Base-by-base conservation (phyloP, 1,284 basidiomycete species). In the Amylostereum areolatum region DNA sequence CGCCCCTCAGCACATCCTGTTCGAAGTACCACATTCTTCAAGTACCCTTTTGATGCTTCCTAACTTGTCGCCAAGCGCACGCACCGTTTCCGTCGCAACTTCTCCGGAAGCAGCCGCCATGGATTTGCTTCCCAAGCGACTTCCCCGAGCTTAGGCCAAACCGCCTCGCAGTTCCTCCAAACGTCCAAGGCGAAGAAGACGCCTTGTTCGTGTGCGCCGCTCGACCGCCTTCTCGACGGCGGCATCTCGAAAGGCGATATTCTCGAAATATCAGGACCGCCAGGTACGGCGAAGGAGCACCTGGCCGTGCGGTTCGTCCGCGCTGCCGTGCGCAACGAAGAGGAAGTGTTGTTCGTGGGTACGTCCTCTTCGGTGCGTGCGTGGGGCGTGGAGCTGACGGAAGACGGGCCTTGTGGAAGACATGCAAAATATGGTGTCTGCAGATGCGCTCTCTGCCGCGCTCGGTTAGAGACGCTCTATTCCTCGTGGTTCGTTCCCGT, bases 191-290 rank as follows among this genome's bases (percentile, higher is more conserved):
- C 56, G 3, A 59, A 59, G 31, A 63, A 60, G 51, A 64, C 74
- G 49, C 61, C 67, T 1, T 56, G 80, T 0, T 65, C 63, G n/a
- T 79, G 73, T 57, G 51, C 60, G 2, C 70, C 77, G 25, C 63
- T 85, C 24, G 82, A 89, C 55, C 63, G 63, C 28, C 60, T 87
- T 3, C 69, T 89, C 6, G 72, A 66, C 34, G 83, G 83, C 36
- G 85, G 85, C 10, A 62, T 89, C 44, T 65, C 67, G 45, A 70
- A 69, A 52, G 82, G 84, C 8, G 71, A 75, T 53, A 71, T 87
- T 52, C 67, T 89, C 33, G 85, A 89, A 65, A 66, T 89, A 57
- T 85, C 83, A 42, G 85, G 86, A 1, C 82, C 85, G 34, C 86
- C 86, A 1, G 86, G 86, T 39, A 75, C 76, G 43, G 73, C 75